These are phyloP conservation scores for Luffa aegyptiaca DNA, from an alignment of 306 rosid species.

Conservation along the genomic window DNA sequence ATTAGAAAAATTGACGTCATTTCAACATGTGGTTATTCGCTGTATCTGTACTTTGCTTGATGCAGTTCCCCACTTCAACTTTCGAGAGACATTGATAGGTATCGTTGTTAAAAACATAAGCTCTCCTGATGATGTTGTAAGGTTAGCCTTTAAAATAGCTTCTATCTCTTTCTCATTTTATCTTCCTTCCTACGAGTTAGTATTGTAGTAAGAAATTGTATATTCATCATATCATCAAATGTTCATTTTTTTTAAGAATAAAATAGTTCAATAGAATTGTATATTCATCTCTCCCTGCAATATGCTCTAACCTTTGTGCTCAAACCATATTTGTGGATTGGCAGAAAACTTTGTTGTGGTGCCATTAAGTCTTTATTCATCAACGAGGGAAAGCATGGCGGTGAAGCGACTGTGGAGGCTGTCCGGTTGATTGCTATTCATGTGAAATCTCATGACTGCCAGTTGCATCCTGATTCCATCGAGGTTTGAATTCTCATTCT, in stretches of 20 bases:
- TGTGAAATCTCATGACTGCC: slow-evolving; percentile 74
- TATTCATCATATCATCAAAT: too few relatives aligned
- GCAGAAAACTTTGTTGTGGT: slow-evolving; percentile 73
- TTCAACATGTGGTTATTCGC: slow-evolving; percentile 61
- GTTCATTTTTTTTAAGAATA: neutral
- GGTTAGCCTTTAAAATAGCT: slow-evolving; percentile 36
- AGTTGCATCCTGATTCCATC: slow-evolving; percentile 67
- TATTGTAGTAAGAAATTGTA: neutral
- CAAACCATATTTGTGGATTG: slow-evolving; percentile 16
- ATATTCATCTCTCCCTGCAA: neutral
- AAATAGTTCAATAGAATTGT: neutral
- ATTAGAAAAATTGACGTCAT: slow-evolving; percentile 47
- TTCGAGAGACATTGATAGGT: slow-evolving; percentile 62
- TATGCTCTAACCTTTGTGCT: neutral
- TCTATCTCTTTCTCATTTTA: neutral
- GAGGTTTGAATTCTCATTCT: slow-evolving; percentile 33
- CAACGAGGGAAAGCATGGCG: slow-evolving; percentile 85
- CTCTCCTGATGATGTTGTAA: slow-evolving; percentile 54
- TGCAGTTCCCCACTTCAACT: slow-evolving; percentile 84
- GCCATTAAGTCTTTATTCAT: slow-evolving; percentile 61
- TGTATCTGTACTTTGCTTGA: slow-evolving; percentile 83
- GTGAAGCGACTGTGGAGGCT: slow-evolving; percentile 82
- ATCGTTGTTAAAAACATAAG: slow-evolving; percentile 61
- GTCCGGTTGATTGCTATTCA: slow-evolving; percentile 74
- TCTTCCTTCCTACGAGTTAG: neutral